A percentile compares a stretch with the other conserved stretches of the same genome.
Conservation (phyloP, 768 basidiomycete species). For the Hygrocybe punicea region DNA sequence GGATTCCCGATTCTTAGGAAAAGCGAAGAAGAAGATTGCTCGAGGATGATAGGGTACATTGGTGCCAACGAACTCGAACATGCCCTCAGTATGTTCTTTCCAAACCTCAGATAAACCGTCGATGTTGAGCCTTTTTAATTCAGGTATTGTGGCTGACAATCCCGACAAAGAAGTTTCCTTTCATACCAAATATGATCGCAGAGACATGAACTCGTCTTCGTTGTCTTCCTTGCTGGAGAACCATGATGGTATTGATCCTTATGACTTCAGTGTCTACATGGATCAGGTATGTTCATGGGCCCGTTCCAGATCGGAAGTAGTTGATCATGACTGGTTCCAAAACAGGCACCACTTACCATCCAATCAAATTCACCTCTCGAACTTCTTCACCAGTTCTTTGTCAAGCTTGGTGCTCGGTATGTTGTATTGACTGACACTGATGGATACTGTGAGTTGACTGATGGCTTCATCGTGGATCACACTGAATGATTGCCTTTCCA, state of each 20-base stretch:
- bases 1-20: conserved; percentile 83
- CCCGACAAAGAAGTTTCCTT: conserved; percentile 68
- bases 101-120: not conserved
- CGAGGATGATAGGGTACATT: conserved; percentile 84
- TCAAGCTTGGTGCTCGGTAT: conserved; percentile 89
- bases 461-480: not conserved
- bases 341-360: conserved; percentile 81
- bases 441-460: conserved; percentile 63
- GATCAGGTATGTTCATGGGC: conserved; percentile 58
- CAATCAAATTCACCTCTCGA: conserved; percentile 84
- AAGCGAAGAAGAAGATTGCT: conserved; percentile 41
- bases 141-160: conserved; percentile 74
- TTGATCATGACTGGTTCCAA: conserved; percentile 2
- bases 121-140: conserved; percentile 3
- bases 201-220: conserved; percentile 49
- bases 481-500: not conserved
- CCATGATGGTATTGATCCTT: conserved; percentile 46
- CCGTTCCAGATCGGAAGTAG: not conserved
- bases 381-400: conserved; percentile 89
- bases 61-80: conserved; percentile 93
- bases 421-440: conserved; percentile 79
- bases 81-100: conserved; percentile 62
- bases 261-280: conserved; percentile 87
- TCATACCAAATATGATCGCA: conserved; percentile 43
- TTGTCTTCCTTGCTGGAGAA: conserved; percentile 56